A percentile compares a stretch with the other conserved stretches of the same genome.
phyloP scores from a whole-genome alignment of 164 flowering plant genomes.

The Cinnamomum chago region DNA sequence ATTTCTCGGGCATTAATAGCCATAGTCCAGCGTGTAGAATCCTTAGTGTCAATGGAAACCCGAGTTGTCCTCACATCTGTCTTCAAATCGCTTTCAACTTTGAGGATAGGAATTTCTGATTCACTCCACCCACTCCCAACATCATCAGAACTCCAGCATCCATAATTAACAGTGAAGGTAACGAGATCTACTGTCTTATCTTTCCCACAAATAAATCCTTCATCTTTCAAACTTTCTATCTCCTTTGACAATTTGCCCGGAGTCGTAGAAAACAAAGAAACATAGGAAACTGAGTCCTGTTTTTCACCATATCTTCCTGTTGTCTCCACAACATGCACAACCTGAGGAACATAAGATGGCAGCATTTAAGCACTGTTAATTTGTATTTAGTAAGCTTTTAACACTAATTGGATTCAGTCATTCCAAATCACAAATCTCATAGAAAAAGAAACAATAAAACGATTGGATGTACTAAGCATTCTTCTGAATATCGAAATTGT shows the following conservation, averaged over 20 bases:
- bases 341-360: constrained; percentile 37
- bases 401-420: no score
- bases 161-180: constrained; percentile 73
- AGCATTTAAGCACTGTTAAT: background rate
- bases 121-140: constrained; percentile 62
- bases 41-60: constrained; percentile 59
- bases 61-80: constrained; percentile 42
- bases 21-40: constrained; percentile 84
- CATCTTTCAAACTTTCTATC: constrained; percentile 47
- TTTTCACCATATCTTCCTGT: constrained; percentile 37
- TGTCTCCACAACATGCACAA: constrained; percentile 89
- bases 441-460: no score
- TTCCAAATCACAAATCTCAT: no score
- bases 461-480: no score
- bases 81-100: constrained; percentile 40
- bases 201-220: constrained; percentile 75
- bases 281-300: constrained; percentile 51
- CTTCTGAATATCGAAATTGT: no score
- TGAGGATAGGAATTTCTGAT: constrained; percentile 63
- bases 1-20: constrained; percentile 67
- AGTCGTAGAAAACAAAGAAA: constrained; percentile 74
- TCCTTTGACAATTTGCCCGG: constrained; percentile 81
- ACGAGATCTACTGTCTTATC: constrained; percentile 67
- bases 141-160: constrained; percentile 59
- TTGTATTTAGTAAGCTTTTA: no score